Conservation (phyloP, 129 eudicot genomes). For the Deinandra increscens region DNA sequence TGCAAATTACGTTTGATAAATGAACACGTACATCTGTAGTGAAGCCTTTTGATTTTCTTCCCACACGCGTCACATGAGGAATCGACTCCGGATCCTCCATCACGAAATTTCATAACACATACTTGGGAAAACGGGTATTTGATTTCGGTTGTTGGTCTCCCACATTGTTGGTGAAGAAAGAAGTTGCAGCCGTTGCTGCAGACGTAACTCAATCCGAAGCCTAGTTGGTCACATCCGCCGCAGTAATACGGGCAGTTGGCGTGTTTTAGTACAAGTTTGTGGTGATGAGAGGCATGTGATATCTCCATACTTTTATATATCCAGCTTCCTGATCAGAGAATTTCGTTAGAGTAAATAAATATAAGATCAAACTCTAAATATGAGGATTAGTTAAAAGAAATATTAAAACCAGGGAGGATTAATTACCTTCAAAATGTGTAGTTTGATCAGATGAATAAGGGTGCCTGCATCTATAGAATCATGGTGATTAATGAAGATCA, state of each 20-base stretch:
- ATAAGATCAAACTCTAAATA: no score
- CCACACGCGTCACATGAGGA: conserved; percentile 26
- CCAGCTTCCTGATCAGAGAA: no score
- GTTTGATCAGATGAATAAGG: no score
- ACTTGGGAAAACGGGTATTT: conserved; percentile 18
- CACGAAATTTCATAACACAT: conserved; percentile 10
- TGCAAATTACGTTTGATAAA: conserved; percentile 22
- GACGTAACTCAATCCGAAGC: conserved; percentile 13
- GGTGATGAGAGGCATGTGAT: not conserved
- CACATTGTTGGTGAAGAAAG: conserved; percentile 23
- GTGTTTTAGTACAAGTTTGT: not conserved
- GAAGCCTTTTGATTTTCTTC: conserved; percentile 22
- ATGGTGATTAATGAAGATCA: no score
- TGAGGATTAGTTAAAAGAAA: no score
- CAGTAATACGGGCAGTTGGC: conserved; percentile 10
- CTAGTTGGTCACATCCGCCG: conserved; percentile 7
- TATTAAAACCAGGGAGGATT: no score
- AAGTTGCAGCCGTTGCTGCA: conserved; percentile 28
- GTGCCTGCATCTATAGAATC: no score
- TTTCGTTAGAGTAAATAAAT: not conserved
- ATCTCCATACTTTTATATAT: not conserved
- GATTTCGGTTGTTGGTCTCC: not conserved
- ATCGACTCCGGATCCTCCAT: conserved; percentile 14
- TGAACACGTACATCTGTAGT: conserved; percentile 21
- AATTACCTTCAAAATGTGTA: no score